Base-by-base conservation (phyloP, 495 filamentous ascomycete species). In the Articulospora tetracladia region DNA sequence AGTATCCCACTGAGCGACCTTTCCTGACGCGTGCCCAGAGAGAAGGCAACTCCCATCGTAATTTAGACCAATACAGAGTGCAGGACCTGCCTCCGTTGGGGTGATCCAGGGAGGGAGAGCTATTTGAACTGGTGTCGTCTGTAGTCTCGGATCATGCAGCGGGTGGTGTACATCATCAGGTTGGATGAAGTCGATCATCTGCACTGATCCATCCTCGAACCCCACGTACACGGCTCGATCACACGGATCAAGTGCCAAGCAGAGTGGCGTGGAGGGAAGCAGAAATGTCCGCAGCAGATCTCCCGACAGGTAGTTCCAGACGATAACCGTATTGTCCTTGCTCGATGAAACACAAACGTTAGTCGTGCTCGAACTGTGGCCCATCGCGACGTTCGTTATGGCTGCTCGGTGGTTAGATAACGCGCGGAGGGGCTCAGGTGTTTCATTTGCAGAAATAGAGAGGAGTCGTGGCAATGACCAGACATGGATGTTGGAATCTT, bases 251-350 rank as follows among this genome's bases (percentile, higher is more conserved):
- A 98, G 73, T 10, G 83, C 78, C 25, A 96, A 66, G 62, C 86
- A 92, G 25, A 85, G 76, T 19, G 93, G 89, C 23, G 80, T 78
- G n/a, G 77, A 78, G 1, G 88, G 81, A 50, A 97, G 81, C 20
- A 98, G 78, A 62, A 90, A 86, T 19, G 91, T 96, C 60, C 92
- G 85, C 58, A 97, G 70, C 23, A 84, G 77, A 27, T 78, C 78
- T 34, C 92, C 92, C 1, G 81, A 89, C 26, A 86, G 83, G 68
- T 93, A 94, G 69, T 97, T 90, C 94, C 94, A 98, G 56, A 90
- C 81, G 61, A 94, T 85, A 61, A 87, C 88, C 1, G 86, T 92
- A 64, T 87, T 88, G 69, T 96, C 92, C 60, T 87, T 83, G 55
- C 90, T 89, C 1, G 85, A 82, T 1, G 92, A 91, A 17, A 96